Conservation (phyloP, 2,329 filamentous ascomycete genomes). For the Dactylellina parvicollis region DNA sequence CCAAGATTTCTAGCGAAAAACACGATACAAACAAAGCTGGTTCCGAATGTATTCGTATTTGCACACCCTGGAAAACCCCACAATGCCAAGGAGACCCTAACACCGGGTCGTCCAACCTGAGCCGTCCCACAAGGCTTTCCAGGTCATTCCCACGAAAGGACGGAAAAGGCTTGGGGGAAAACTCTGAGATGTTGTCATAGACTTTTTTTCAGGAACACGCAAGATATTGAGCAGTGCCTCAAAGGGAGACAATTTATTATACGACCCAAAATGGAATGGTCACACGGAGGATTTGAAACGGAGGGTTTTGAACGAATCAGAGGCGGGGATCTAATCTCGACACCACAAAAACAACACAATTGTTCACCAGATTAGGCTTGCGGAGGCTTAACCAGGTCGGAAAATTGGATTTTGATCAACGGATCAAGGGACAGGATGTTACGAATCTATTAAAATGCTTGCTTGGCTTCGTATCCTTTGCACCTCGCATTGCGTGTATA, state of each 20-base stretch:
- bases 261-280: constrained; percentile 40
- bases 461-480: too few relatives aligned
- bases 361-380: too few relatives aligned
- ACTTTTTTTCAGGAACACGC: background rate
- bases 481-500: too few relatives aligned
- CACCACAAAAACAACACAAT: constrained; percentile 15
- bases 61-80: constrained; percentile 50
- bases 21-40: too few relatives aligned
- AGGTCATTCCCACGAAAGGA: background rate
- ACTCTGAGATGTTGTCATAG: background rate
- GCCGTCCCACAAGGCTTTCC: background rate
- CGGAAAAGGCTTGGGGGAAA: background rate
- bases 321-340: background rate
- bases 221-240: too few relatives aligned
- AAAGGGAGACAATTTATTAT: too few relatives aligned
- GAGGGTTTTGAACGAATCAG: constrained; percentile 7
- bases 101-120: too few relatives aligned
- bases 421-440: too few relatives aligned
- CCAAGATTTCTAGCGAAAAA: too few relatives aligned
- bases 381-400: too few relatives aligned
- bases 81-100: constrained; percentile 42
- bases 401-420: too few relatives aligned
- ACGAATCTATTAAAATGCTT: too few relatives aligned
- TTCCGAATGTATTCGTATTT: constrained; percentile 52
- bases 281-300: background rate